Evolutionary conservation across 345 rosid species (phyloP).

Genomic region (Noccaea caerulescens): DNA sequence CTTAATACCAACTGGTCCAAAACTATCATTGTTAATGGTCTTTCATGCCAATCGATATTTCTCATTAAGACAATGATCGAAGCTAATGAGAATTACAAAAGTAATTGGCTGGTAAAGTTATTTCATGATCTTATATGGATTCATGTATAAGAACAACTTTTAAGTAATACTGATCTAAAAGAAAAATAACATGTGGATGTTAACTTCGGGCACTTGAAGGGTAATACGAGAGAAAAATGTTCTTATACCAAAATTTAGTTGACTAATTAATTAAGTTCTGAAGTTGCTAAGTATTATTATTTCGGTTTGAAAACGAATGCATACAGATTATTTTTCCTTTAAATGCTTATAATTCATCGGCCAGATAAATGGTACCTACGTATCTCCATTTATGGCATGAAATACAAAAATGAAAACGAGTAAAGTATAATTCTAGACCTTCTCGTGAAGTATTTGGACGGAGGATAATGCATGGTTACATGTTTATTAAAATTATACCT

Average conservation of each 20-base stretch:
- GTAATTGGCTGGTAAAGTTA: too few relatives aligned
- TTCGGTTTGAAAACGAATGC: background rate
- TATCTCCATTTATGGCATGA: background rate
- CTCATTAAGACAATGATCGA: too few relatives aligned
- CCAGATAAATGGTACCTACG: conserved; percentile 16
- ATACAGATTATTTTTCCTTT: background rate
- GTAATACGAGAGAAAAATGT: background rate
- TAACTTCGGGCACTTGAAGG: background rate
- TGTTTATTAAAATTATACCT: background rate
- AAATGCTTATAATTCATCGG: conserved; percentile 16
- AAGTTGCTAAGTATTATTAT: background rate
- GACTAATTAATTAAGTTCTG: background rate
- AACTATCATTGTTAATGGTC: too few relatives aligned
- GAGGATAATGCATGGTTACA: conserved; percentile 3
- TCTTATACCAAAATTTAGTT: background rate
- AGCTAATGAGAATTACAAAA: too few relatives aligned
- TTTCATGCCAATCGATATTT: too few relatives aligned
- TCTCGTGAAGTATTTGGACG: background rate
- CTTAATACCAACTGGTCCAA: too few relatives aligned
- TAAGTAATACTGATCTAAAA: background rate
- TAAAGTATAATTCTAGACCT: background rate
- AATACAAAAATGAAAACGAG: conserved; percentile 10
- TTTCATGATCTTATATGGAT: background rate
- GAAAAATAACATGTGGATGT: background rate
- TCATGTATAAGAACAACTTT: background rate